Percentiles rank a stretch among this genome's conserved stretches.
Evolutionary conservation across 768 basidiomycete species (phyloP).

Genomic region (Russula sp.): DNA sequence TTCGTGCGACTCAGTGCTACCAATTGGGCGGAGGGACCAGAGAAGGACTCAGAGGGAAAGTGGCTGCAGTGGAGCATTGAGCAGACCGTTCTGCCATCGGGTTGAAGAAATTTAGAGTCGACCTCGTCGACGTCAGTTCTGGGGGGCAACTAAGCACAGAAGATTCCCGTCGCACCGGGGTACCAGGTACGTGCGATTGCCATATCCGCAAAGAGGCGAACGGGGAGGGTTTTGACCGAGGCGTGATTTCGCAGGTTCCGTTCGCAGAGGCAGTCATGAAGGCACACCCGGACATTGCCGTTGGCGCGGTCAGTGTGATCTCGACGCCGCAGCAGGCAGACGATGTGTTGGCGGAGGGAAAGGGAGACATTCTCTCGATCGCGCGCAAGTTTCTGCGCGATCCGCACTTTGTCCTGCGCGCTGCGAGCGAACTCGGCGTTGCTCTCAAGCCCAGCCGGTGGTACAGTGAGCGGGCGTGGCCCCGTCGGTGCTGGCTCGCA

Average conservation of each 20-base stretch:
- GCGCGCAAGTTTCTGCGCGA: constrained; percentile 56
- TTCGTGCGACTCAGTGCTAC: constrained; percentile 54
- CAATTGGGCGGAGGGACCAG: constrained; percentile 49
- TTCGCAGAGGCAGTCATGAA: constrained; percentile 64
- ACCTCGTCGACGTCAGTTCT: too few relatives aligned
- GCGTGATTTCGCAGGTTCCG: constrained; percentile 41
- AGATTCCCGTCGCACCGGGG: constrained; percentile 47
- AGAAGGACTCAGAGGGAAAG: constrained; percentile 43
- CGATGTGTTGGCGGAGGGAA: constrained; percentile 52
- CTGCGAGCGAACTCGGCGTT: constrained; percentile 56
- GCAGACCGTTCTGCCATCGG: constrained; percentile 55
- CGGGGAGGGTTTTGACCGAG: too few relatives aligned
- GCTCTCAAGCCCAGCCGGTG: constrained; percentile 61
- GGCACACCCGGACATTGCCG: constrained; percentile 43
- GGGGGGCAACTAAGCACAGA: constrained; percentile 35
- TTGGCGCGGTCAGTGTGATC: constrained; percentile 44
- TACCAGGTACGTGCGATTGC: constrained; percentile 57
- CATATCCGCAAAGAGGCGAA: too few relatives aligned
- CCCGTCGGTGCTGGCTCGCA: constrained; percentile 30
- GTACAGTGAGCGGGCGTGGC: constrained; percentile 61
- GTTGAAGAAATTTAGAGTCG: constrained; percentile 53
- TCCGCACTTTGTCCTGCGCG: constrained; percentile 31
- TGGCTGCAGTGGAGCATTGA: constrained; percentile 74
- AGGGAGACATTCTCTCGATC: constrained; percentile 62
- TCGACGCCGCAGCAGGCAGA: constrained; percentile 52